Evolutionary conservation across 2,329 filamentous ascomycete genomes (phyloP), one percentile per base, ranked within the genome.

Genomic region (Venturiaceae sp.): DNA sequence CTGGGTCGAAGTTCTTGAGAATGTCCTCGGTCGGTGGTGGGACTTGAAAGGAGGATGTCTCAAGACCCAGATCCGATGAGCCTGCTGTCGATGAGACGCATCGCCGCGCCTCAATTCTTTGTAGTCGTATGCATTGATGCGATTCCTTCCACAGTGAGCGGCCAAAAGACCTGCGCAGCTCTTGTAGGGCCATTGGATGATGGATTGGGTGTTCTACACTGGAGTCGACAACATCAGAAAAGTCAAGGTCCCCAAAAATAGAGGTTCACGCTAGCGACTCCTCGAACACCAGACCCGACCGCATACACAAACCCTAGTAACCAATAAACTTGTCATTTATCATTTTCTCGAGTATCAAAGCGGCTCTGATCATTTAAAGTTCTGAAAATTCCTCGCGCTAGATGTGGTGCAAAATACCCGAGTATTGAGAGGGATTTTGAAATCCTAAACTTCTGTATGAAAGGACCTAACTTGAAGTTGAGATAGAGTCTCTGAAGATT

Each of bases 1-100:
- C 64, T 9, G 79, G 79, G 64, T 82, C 77, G 62, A 73, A 83
- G 53, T 62, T 63, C 63, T 78, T 72, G 54, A 74, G 68, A 9
- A 71, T 64, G n/a, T 74, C 70, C 53, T 72, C 69, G 32, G 73
- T 71, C 28, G 71, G 66, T 37, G 68, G 68, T 58, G 72, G 63
- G 32, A 68, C 64, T 26, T 70, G 67, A 55, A 80, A 68, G 44
- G 78, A 80, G 56, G 75, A 77, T 14, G 69, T 68, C 19, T 83
- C 79, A 26, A 82, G 69, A 7, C 80, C 62, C 36, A 72, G 62
- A 58, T 70, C 65, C 30, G 57, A 28, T 33, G n/a, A n/a, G n/a
- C 19, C 57, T 37, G 33, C 57, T 36, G 46, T 34, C 9, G 57
- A 41, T 5, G 36, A 34, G 36, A 39, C 32, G 36, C 54, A 56